Percentiles rank a stretch among this genome's conserved stretches.
Conservation (phyloP, 1,284 basidiomycete species). For the Irpex sp. region DNA sequence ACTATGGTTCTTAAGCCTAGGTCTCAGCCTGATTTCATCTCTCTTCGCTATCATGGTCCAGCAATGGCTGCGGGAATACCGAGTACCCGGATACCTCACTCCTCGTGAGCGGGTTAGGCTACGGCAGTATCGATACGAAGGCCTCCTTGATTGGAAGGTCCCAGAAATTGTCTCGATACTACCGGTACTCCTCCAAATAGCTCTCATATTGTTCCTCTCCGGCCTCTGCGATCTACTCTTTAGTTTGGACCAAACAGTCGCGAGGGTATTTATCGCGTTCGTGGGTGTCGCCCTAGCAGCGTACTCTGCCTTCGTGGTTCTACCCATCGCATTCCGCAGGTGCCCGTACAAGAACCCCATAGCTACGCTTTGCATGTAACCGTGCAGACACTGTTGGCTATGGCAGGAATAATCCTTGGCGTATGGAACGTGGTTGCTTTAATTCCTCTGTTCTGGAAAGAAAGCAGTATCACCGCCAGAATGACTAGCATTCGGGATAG, state of each 20-base stretch:
- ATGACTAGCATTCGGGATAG: too few relatives aligned
- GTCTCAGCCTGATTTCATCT: constrained; percentile 7
- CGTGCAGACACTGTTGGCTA: not conserved
- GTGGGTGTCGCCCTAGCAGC: constrained; percentile 1
- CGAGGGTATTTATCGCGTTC: constrained; percentile 9
- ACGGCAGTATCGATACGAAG: constrained; percentile 16
- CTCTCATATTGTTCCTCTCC: constrained; percentile 18
- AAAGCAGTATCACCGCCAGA: too few relatives aligned
- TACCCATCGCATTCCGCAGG: not conserved
- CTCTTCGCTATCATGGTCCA: constrained; percentile 11
- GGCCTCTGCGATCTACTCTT: constrained; percentile 19
- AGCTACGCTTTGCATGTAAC: not conserved
- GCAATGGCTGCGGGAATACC: constrained; percentile 8
- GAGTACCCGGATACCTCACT: constrained; percentile 1
- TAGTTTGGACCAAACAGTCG: constrained; percentile 14
- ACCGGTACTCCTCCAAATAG: constrained; percentile 18
- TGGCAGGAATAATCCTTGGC: not conserved
- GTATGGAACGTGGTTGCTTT: not conserved
- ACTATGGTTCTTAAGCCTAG: constrained; percentile 9
- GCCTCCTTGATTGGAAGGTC: constrained; percentile 16
- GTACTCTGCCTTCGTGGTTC: not conserved
- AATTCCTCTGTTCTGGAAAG: too few relatives aligned
- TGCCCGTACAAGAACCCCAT: constrained; percentile 6
- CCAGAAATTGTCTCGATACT: constrained; percentile 16
- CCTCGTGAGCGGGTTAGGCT: constrained; percentile 5